Conservation (phyloP, 306 rosid genomes). For the Lotus japonicus region DNA sequence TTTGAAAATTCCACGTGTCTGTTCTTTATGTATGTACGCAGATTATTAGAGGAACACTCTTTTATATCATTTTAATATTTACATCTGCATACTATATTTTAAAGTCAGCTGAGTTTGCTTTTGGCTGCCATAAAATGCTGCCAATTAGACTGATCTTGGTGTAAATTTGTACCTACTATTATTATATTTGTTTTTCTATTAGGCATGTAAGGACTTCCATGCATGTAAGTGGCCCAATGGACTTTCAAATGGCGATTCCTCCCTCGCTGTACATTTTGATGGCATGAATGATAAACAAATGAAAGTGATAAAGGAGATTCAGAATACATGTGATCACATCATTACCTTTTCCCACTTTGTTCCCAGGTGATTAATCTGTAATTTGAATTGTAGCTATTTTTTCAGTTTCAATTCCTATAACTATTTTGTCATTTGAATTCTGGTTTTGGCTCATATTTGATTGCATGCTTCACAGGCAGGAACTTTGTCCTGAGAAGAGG, state of each 20-base stretch:
- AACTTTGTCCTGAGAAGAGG: constrained; percentile 93
- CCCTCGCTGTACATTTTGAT: constrained; percentile 71
- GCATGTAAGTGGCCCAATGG: constrained; percentile 79
- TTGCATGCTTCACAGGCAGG: constrained; percentile 50
- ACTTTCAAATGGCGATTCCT: constrained; percentile 57
- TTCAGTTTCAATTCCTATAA: not conserved
- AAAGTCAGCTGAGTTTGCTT: not conserved
- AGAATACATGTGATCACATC: constrained; percentile 53
- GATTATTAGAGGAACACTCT: not conserved
- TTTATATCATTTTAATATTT: not conserved
- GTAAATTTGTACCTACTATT: not conserved
- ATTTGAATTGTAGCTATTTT: not conserved
- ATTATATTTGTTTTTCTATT: not conserved
- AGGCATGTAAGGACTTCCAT: constrained; percentile 85
- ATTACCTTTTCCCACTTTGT: constrained; percentile 86
- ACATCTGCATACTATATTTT: not conserved
- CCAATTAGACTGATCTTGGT: not conserved
- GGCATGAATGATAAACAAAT: constrained; percentile 59
- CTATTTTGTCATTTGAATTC: not conserved
- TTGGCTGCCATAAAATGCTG: constrained; percentile 3
- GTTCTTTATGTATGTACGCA: no score
- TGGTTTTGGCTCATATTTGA: constrained; percentile 4
- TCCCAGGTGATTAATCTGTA: constrained; percentile 53
- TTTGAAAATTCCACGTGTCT: no score
- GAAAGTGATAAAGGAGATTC: constrained; percentile 44